These are phyloP conservation scores for Ajuga chamaepitys DNA, from an alignment of 257 asterid species.

Conservation along the genomic window DNA sequence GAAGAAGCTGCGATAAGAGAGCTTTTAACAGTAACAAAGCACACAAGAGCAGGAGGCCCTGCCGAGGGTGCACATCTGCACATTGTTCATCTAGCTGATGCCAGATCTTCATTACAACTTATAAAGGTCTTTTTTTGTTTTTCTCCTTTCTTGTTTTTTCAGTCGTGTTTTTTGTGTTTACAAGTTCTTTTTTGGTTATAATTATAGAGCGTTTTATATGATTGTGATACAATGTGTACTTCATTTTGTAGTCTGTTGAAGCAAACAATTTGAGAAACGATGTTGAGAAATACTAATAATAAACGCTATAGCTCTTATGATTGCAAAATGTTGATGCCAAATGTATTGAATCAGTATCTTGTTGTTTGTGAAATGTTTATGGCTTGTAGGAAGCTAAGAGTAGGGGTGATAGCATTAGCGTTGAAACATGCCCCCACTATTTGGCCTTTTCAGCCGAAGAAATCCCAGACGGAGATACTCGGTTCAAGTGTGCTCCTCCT, in stretches of 20 bases:
- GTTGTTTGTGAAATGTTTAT: not conserved
- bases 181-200: too few species aligned
- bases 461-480: slow-evolving; percentile 90
- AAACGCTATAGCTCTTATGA: too few species aligned
- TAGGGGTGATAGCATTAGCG: slow-evolving; percentile 73
- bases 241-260: too few species aligned
- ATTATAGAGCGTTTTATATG: too few species aligned
- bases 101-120: slow-evolving; percentile 70
- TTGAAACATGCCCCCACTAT: slow-evolving; percentile 98
- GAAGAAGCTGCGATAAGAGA: slow-evolving; percentile 86
- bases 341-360: not conserved
- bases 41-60: slow-evolving; percentile 66
- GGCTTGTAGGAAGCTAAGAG: slow-evolving; percentile 69
- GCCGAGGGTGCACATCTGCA: slow-evolving; percentile 97
- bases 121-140: slow-evolving; percentile 58
- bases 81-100: slow-evolving; percentile 87
- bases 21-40: slow-evolving; percentile 51
- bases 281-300: too few species aligned
- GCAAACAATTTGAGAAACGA: too few species aligned
- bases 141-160: too few species aligned
- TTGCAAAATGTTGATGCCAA: not conserved
- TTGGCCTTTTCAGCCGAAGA: slow-evolving; percentile 95
- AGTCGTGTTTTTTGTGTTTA: too few species aligned
- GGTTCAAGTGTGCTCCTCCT: slow-evolving; percentile 96
- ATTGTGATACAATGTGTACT: too few species aligned